Conservation (phyloP, 2,329 filamentous ascomycete genomes). For the Calonectria multiphialidica region DNA sequence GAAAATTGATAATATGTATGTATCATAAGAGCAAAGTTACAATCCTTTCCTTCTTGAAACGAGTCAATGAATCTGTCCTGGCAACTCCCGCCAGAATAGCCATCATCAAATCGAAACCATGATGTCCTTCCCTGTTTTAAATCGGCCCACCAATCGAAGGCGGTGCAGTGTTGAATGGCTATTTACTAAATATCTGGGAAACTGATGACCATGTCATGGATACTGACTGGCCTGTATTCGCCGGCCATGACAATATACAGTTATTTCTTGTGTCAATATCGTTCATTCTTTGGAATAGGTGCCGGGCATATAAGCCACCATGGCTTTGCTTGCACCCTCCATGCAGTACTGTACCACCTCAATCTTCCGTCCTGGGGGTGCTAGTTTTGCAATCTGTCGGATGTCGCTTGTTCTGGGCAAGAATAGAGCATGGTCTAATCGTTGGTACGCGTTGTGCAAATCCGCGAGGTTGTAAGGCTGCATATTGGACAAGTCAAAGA, state of each 20-base stretch:
- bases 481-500: slow-evolving; percentile 91
- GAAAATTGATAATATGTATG: neutral
- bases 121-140: neutral
- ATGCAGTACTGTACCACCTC: slow-evolving; percentile 93
- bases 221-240: neutral
- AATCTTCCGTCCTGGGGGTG: slow-evolving; percentile 66
- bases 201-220: too few relatives aligned
- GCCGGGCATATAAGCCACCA: slow-evolving; percentile 72
- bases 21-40: neutral
- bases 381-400: slow-evolving; percentile 77
- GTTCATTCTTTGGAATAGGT: slow-evolving; percentile 27
- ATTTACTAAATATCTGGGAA: neutral
- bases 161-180: neutral
- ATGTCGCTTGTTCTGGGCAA: slow-evolving; percentile 89
- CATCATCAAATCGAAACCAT: neutral
- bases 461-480: slow-evolving; percentile 81
- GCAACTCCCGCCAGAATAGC: neutral
- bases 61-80: neutral
- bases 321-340: slow-evolving; percentile 86
- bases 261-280: neutral
- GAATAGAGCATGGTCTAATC: slow-evolving; percentile 77
- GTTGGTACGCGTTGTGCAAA: slow-evolving; percentile 72
- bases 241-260: neutral
- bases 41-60: neutral
- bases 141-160: neutral